These are phyloP conservation scores for Sporothrix luriei DNA, from an alignment of 2,329 filamentous ascomycete species.

Conservation along the genomic window DNA sequence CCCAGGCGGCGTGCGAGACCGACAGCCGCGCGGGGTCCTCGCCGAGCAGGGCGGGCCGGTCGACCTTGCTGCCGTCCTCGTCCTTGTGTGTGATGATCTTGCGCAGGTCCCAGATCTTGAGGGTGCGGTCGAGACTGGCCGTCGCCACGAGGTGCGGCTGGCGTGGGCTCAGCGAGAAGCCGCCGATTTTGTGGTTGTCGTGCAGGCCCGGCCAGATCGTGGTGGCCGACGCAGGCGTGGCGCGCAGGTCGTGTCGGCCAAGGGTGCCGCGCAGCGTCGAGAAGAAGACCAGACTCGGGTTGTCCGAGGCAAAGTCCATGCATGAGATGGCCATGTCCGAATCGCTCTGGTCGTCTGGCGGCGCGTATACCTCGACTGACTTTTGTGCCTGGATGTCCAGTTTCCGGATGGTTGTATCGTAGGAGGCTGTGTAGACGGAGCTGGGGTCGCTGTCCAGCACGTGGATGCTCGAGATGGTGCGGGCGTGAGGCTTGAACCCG, in stretches of 20 bases:
- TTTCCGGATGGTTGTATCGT: constrained; percentile 88
- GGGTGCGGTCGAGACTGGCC: constrained; percentile 81
- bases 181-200: constrained; percentile 87
- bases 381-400: constrained; percentile 80
- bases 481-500: constrained; percentile 84
- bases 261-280: constrained; percentile 81
- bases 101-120: constrained; percentile 91
- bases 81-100: constrained; percentile 70
- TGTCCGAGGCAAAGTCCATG: constrained; percentile 72
- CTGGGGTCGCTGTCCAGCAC: constrained; percentile 74
- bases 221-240: constrained; percentile 53
- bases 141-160: constrained; percentile 84
- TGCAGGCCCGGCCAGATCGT: constrained; percentile 71
- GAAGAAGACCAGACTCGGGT: constrained; percentile 78
- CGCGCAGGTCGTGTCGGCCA: constrained; percentile 77
- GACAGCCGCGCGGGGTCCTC: constrained; percentile 82
- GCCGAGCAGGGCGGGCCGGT: constrained; percentile 69
- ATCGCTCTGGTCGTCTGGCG: constrained; percentile 56
- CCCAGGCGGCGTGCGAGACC: constrained; percentile 92
- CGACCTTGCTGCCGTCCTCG: constrained; percentile 41
- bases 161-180: constrained; percentile 80
- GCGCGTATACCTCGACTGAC: constrained; percentile 80
- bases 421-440: constrained; percentile 80
- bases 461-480: constrained; percentile 84
- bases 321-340: constrained; percentile 77